Base-by-base conservation (phyloP, 2,329 filamentous ascomycete species). In the Microsporum canis region DNA sequence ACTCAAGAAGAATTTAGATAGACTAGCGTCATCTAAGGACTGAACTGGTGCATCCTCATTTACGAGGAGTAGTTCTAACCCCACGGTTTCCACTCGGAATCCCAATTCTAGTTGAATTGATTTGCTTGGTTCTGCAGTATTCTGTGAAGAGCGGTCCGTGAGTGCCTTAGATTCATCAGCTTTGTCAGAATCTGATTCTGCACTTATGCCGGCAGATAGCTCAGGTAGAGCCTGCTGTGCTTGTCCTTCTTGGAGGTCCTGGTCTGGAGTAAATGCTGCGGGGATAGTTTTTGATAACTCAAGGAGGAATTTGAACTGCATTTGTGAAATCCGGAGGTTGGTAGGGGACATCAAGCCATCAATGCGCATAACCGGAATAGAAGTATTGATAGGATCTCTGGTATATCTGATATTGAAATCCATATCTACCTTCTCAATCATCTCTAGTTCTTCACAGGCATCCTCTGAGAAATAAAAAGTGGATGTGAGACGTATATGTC, bases 401-500 rank as follows among this genome's bases (percentile, higher is more conserved):
- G 91, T 84, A 73, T 96, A 92, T 1, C 88, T 95, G 65, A 99
- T 86, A 63, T 88, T 89, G 76, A 99, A 96, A 56, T 88, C 89
- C 29, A 99, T 78, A 71, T 99, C 94, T 10, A 99, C 91, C 67
- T 96, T 91, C 69, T 99, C 91, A 67, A 99, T 96, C 78, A 99
- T 88, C 71, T 99, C 90, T 5, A 99, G 79, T 71, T 96, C 91
- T 72, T 99, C 94, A 0, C 84, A 84, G 61, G 82, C 76, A 38
- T 85, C 83, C 1, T 85, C 80, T 0, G 83, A 74, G 68, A 95
- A 97, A 71, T 95, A 84, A 69, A 97, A 90, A 60, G 89, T 86
- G 0, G 92, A 97, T 0, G 90, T 96, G 33, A 99, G 78, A 38
- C 89, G 86, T 63, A 96, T 90, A 63, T 99, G 95, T 60, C 92